A percentile compares a stretch with the other conserved stretches of the same genome.
phyloP scores from a whole-genome alignment of 352 stramenopile genomes.

The Phytophthora melonis region DNA sequence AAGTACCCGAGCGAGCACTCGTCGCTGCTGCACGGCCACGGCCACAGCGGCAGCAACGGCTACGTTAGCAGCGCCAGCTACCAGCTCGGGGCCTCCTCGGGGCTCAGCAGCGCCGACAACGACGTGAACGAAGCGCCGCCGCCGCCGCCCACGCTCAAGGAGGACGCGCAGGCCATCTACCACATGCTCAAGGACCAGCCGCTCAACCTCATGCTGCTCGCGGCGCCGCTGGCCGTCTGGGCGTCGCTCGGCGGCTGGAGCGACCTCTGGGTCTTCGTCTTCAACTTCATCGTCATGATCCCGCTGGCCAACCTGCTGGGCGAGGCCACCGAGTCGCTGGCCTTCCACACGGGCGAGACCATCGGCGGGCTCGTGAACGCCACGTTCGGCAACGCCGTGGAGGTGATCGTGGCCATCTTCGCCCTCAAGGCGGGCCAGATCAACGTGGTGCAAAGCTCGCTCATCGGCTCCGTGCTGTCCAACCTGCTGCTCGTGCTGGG shows the following conservation, averaged over 20 bases:
- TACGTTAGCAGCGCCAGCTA: constrained; percentile 19
- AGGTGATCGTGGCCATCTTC: constrained; percentile 97
- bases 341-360: constrained; percentile 96
- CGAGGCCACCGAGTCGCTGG: constrained; percentile 97
- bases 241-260: constrained; percentile 67
- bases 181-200: constrained; percentile 58
- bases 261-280: constrained; percentile 90
- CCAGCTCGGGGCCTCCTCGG: constrained; percentile 14
- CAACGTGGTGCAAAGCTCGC: constrained; percentile 96
- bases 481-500: constrained; percentile 98
- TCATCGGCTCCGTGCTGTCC: constrained; percentile 98
- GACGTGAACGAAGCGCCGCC: constrained; percentile 11
- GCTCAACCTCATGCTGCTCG: constrained; percentile 78
- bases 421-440: constrained; percentile 95
- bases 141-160: constrained; percentile 22
- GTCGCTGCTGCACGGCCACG: constrained; percentile 45
- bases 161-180: constrained; percentile 58
- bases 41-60: constrained; percentile 32
- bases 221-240: constrained; percentile 72
- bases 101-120: constrained; percentile 10
- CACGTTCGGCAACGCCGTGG: constrained; percentile 98
- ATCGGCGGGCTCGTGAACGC: constrained; percentile 98
- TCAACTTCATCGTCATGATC: constrained; percentile 98
- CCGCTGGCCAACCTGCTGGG: constrained; percentile 96
- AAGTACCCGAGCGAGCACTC: constrained; percentile 49